Evolutionary conservation across 2,329 filamentous ascomycete species (phyloP).

Genomic region (Colletotrichum viniferum): DNA sequence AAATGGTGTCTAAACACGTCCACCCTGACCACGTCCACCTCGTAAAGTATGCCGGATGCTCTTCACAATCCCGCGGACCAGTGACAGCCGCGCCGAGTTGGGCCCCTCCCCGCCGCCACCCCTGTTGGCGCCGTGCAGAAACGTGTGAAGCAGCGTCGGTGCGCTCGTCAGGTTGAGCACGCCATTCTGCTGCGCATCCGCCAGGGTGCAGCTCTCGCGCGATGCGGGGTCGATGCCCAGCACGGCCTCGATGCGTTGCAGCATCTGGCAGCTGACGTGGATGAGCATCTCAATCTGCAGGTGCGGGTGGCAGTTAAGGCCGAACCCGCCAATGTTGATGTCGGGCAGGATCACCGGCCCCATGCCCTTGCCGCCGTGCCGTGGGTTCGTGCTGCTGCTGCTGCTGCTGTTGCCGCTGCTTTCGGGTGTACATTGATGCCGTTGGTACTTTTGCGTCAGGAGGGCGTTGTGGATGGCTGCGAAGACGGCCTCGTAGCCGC

Average conservation of each 20-base stretch:
- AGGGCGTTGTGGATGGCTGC: neutral
- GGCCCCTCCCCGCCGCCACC: neutral
- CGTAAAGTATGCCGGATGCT: neutral
- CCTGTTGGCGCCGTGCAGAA: neutral
- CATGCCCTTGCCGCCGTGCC: accelerated
- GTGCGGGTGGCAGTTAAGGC: neutral
- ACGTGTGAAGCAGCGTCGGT: neutral
- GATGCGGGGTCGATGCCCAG: neutral
- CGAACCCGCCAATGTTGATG: neutral
- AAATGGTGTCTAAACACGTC: neutral
- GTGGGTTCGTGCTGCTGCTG: neutral
- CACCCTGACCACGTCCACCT: neutral
- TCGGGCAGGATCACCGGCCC: neutral
- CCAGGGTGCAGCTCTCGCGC: neutral
- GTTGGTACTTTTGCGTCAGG: neutral
- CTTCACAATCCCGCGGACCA: neutral
- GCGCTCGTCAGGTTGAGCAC: neutral
- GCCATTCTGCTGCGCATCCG: neutral
- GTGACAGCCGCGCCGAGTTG: neutral
- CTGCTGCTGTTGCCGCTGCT: too few relatives aligned
- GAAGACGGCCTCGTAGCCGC: neutral
- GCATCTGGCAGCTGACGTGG: neutral
- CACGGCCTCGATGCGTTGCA: neutral
- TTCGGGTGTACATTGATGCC: neutral
- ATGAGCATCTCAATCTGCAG: neutral